phyloP scores from a whole-genome alignment of 2,329 filamentous ascomycete species.

The Thielaviopsis populi region DNA sequence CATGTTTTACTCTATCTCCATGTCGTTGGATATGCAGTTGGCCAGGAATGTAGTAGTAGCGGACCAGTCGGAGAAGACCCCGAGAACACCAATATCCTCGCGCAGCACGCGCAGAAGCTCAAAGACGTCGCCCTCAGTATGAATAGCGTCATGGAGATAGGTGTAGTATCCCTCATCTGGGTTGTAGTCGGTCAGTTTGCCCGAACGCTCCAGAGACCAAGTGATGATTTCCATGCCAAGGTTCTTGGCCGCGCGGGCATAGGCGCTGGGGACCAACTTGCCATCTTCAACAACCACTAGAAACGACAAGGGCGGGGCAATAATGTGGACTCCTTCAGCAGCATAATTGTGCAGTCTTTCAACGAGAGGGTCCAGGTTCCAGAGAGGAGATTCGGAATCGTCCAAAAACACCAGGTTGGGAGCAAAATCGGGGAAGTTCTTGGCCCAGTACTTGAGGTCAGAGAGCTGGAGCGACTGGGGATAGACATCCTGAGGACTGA shows the following conservation, averaged over 20 bases:
- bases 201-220: slow-evolving; percentile 54
- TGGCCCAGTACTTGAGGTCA: slow-evolving; percentile 53
- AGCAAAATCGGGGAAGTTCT: slow-evolving; percentile 44
- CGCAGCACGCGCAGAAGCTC: slow-evolving; percentile 50
- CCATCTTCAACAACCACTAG: slow-evolving; percentile 38
- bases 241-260: slow-evolving; percentile 44
- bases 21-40: slow-evolving; percentile 40
- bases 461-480: slow-evolving; percentile 51
- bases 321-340: slow-evolving; percentile 42
- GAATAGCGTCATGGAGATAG: slow-evolving; percentile 37
- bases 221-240: slow-evolving; percentile 50
- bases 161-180: slow-evolving; percentile 41
- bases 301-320: slow-evolving; percentile 49
- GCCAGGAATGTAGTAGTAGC: slow-evolving; percentile 56
- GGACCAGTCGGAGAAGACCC: slow-evolving; percentile 55
- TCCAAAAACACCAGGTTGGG: slow-evolving; percentile 51
- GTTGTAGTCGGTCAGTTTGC: slow-evolving; percentile 38
- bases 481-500: slow-evolving; percentile 41
- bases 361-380: slow-evolving; percentile 38
- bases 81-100: slow-evolving; percentile 43
- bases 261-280: slow-evolving; percentile 46
- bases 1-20: no score
- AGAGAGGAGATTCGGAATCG: slow-evolving; percentile 39
- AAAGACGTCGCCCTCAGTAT: slow-evolving; percentile 51
- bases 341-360: slow-evolving; percentile 41